Evolutionary conservation across 2,329 filamentous ascomycete species (phyloP).

Genomic region (Talaromyces rugulosus): DNA sequence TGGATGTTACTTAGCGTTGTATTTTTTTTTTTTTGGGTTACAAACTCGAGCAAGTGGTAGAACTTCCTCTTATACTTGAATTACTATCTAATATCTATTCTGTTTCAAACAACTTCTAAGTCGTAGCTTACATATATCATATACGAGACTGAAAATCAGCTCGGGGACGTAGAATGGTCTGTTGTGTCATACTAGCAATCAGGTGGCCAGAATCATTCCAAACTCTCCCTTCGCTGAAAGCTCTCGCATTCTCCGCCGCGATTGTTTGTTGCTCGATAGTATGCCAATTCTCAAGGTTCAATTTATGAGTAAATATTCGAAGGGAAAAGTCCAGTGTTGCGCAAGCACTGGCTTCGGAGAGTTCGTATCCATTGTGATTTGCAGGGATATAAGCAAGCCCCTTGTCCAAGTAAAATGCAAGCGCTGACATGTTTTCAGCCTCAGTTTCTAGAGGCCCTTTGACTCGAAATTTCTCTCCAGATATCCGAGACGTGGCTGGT

Average conservation of each 20-base stretch:
- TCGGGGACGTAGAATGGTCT: constrained; percentile 24
- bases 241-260: constrained; percentile 38
- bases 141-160: background rate
- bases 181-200: constrained; percentile 49
- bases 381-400: constrained; percentile 10
- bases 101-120: no score
- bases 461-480: background rate
- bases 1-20: no score
- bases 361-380: constrained; percentile 8
- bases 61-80: no score
- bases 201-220: constrained; percentile 44
- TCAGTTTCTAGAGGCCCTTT: background rate
- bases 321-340: constrained; percentile 51
- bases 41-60: no score
- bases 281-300: constrained; percentile 42
- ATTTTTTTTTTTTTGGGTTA: no score
- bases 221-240: constrained; percentile 43
- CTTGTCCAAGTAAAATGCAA: constrained; percentile 10
- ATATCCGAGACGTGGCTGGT: background rate
- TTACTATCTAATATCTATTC: no score
- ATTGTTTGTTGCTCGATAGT: constrained; percentile 18
- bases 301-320: constrained; percentile 36
- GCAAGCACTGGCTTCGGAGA: constrained; percentile 43
- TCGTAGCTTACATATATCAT: background rate
- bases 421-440: background rate